Evolutionary conservation across 805 yeast genomes (phyloP).

Genomic region (Komagataella pseudopastoris): DNA sequence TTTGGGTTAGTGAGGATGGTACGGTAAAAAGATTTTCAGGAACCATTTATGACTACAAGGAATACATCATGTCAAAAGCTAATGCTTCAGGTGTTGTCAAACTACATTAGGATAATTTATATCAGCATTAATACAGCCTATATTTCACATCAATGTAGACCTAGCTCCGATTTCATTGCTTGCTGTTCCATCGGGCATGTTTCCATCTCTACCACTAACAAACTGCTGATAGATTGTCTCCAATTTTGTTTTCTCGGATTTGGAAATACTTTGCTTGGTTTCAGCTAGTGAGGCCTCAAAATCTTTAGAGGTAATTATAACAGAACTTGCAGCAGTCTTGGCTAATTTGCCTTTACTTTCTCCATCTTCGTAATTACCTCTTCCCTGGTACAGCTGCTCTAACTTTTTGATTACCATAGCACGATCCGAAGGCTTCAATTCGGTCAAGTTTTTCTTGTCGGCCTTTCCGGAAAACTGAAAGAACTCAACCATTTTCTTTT

Average conservation of each 20-base stretch:
- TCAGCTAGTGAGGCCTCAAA: conserved; percentile 50
- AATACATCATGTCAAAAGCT: conserved; percentile 69
- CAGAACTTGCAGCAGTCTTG: conserved; percentile 12
- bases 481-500: conserved; percentile 7
- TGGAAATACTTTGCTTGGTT: conserved; percentile 84
- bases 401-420: conserved; percentile 8
- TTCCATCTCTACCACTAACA: conserved; percentile 60
- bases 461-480: conserved; percentile 9
- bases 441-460: background rate
- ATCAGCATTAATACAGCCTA: background rate
- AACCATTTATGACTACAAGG: conserved; percentile 76
- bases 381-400: conserved; percentile 6
- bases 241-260: conserved; percentile 52
- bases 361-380: conserved; percentile 3
- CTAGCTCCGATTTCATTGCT: conserved; percentile 78
- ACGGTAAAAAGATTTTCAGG: conserved; percentile 72
- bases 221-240: conserved; percentile 56
- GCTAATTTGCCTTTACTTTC: conserved; percentile 2
- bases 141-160: conserved; percentile 61
- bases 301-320: conserved; percentile 38
- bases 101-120: conserved; percentile 35
- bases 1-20: conserved; percentile 90
- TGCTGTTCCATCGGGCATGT: conserved; percentile 77
- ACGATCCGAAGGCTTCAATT: conserved; percentile 4
- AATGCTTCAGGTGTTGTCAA: conserved; percentile 84